Conservation (phyloP, 805 yeast species). For the Candida insectorum region DNA sequence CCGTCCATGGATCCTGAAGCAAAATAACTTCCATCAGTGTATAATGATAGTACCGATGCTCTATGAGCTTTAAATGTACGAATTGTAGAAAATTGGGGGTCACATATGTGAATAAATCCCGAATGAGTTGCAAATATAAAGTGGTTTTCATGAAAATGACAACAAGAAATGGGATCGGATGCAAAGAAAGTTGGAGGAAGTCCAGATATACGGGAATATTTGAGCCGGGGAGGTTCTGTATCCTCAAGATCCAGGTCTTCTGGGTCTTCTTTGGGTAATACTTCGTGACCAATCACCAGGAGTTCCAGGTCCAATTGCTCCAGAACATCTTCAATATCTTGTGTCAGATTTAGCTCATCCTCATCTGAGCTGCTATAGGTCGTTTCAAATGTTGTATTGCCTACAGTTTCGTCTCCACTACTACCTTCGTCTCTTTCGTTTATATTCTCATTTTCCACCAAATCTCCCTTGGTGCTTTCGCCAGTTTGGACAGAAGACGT, state of each 20-base stretch:
- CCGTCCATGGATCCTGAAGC: conserved; percentile 96
- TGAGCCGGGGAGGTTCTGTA: conserved; percentile 67
- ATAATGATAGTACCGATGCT: conserved; percentile 74
- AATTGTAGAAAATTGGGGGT: conserved; percentile 54
- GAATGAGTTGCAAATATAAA: conserved; percentile 87
- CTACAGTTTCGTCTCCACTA: conserved; percentile 10
- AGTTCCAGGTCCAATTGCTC: neutral
- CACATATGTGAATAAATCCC: conserved; percentile 70
- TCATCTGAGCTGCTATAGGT: conserved; percentile 12
- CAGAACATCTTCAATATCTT: neutral
- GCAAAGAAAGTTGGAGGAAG: conserved; percentile 70
- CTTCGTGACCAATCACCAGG: neutral
- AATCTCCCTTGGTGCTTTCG: neutral
- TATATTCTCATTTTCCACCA: neutral
- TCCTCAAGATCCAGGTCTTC: conserved; percentile 26
- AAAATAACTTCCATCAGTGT: conserved; percentile 68
- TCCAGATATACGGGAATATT: conserved; percentile 65
- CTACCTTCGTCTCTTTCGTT: conserved; percentile 1
- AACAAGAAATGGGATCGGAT: conserved; percentile 76
- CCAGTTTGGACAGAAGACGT: too few relatives aligned
- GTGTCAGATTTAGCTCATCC: too few relatives aligned
- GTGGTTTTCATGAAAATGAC: conserved; percentile 54
- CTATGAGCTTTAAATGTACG: conserved; percentile 81
- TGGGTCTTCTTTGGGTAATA: neutral
- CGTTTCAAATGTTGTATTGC: conserved; percentile 15